Base-by-base conservation (phyloP, 331 rosid species). In the Rhamnella rubrinervis region DNA sequence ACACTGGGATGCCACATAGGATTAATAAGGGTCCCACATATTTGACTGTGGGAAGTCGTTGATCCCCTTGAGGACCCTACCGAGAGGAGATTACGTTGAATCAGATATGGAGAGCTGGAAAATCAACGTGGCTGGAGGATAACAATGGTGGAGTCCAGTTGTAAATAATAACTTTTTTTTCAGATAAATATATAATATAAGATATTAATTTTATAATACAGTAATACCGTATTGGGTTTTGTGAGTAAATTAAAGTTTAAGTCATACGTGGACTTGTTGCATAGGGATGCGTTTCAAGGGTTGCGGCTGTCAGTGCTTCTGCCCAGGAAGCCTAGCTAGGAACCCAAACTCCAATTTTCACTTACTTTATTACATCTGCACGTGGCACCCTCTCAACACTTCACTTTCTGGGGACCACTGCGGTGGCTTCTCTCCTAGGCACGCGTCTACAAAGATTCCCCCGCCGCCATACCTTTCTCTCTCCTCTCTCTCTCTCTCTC, bases 391-490 rank as follows among this genome's bases (percentile, higher is more conserved):
- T 68, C 67, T 71, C 26, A 84, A 88, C 83, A 75, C 38, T 39
- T 66, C 31, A 6, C 18, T 1, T 25, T 4, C 18, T 52, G 16
- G 82, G 97, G 92, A 86, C 97, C 95, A 81, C 80, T 58, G 13
- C 0, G 66, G 64, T 63, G 83, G 77, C 79, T 86, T 86, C 85
- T 57, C 75, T 12, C 67, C 57, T 25, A 44, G 84, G 81, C 97
- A 90, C 96, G 92, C 88, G 91, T 72, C 82, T 81, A 75, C 90
- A 66, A 82, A 80, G 81, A 91, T 85, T 80, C 92, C 93, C 93
- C 91, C 95, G 98, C 98, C 95, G 98, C 97, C 98, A 88, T 64
- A 50, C 79, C 80, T 68, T 44, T 47, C 75, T 53, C 18, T 8
- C 67, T 62, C 49, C 75, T 49, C 38, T 7, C 26, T 44, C 18